A percentile compares a stretch with the other conserved stretches of the same genome.
Evolutionary conservation across 169 alveolate genomes (phyloP).

Genomic region (Eimeria falciformis): DNA sequence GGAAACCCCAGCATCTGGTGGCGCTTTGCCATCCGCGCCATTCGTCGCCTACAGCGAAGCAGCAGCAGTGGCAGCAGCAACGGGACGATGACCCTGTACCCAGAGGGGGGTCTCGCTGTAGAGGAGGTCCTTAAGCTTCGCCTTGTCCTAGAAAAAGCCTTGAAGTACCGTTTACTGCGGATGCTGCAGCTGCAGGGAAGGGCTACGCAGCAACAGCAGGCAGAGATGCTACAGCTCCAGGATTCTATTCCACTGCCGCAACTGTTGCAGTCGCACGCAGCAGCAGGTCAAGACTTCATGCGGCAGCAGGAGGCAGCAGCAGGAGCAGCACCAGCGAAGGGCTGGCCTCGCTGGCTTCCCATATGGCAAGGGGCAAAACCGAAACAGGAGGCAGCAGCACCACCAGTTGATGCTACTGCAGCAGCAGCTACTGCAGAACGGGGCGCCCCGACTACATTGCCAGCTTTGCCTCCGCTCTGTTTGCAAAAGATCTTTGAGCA

Average conservation of each 20-base stretch:
- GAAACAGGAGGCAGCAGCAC: neutral
- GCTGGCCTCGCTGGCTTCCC: conserved; percentile 35
- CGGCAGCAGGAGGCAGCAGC: conserved; percentile 1
- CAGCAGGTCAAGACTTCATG: conserved; percentile 50
- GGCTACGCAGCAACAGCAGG: conserved; percentile 15
- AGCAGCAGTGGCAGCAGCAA: neutral
- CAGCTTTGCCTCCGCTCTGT: conserved; percentile 47
- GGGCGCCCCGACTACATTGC: neutral
- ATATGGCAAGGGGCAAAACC: neutral
- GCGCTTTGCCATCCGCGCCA: conserved; percentile 64
- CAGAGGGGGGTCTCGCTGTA: conserved; percentile 11
- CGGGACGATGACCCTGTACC: neutral
- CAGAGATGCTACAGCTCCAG: neutral
- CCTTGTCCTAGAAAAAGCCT: conserved; percentile 36
- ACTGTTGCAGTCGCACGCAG: conserved; percentile 28
- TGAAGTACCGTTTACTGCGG: conserved; percentile 49
- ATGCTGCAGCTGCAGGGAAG: conserved; percentile 45
- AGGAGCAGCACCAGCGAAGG: neutral
- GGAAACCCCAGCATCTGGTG: conserved; percentile 63
- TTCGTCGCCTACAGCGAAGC: conserved; percentile 58
- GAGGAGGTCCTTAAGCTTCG: conserved; percentile 48
- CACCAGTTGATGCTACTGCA: neutral
- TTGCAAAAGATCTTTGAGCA: conserved; percentile 30
- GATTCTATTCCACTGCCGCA: conserved; percentile 33
- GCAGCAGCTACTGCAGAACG: neutral